These are phyloP conservation scores for Zopfia rhizophila DNA, from an alignment of 2,329 filamentous ascomycete genomes.

Conservation along the genomic window DNA sequence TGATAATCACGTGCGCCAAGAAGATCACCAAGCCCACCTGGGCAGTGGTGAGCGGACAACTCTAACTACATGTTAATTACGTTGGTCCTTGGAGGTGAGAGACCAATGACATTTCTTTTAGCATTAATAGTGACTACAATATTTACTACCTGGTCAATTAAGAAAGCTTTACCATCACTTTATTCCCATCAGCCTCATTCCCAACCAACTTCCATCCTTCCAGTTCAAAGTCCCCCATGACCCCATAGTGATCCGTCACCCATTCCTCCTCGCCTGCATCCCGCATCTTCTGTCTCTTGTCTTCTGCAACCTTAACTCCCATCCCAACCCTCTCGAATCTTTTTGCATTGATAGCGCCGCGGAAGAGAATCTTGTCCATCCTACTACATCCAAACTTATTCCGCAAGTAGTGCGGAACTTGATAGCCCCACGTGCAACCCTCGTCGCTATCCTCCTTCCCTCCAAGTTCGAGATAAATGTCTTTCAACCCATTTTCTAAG, in stretches of 20 bases:
- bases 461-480: constrained; percentile 64
- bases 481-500: constrained; percentile 59
- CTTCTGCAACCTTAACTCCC: constrained; percentile 57
- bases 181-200: no score
- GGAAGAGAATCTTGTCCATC: constrained; percentile 66
- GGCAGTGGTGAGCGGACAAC: no score
- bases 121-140: no score
- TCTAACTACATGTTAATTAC: no score
- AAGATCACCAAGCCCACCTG: no score
- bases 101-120: no score
- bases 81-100: no score
- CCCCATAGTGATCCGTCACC: constrained; percentile 63
- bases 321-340: constrained; percentile 61
- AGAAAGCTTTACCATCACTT: no score
- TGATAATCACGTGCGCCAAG: neutral
- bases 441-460: constrained; percentile 62
- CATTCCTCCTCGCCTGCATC: constrained; percentile 55
- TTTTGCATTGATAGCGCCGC: constrained; percentile 47
- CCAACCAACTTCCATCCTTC: constrained; percentile 13
- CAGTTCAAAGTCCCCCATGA: constrained; percentile 48
- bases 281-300: constrained; percentile 37
- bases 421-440: constrained; percentile 69
- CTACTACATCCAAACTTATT: constrained; percentile 61
- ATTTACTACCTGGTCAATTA: no score
- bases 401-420: constrained; percentile 55